phyloP scores from a whole-genome alignment of 2,329 filamentous ascomycete genomes.

The Fusarium pseudocircinatum region DNA sequence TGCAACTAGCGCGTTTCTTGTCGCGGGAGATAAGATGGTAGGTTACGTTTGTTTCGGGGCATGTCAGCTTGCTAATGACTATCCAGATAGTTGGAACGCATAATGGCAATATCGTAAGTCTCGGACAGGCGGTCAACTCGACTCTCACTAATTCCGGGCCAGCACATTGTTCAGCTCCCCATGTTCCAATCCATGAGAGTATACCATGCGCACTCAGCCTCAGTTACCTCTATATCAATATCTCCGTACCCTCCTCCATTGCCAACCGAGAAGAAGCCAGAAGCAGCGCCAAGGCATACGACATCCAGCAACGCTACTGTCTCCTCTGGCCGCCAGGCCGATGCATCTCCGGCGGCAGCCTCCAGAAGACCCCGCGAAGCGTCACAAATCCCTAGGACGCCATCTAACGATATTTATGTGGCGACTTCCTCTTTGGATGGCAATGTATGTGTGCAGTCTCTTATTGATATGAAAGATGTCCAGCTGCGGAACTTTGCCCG shows the following conservation, averaged over 20 bases:
- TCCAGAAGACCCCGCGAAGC: conserved; percentile 63
- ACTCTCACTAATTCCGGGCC: conserved; percentile 41
- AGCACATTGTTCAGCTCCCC: conserved; percentile 89
- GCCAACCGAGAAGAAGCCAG: conserved; percentile 55
- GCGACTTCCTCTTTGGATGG: conserved; percentile 95
- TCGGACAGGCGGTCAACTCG: background rate
- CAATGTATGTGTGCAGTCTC: conserved; percentile 89
- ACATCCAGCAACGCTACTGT: conserved; percentile 49
- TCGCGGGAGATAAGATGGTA: conserved; percentile 97
- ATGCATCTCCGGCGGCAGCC: conserved; percentile 59
- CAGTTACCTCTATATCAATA: conserved; percentile 87
- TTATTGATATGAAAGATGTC: conserved; percentile 89
- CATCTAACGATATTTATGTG: conserved; percentile 92
- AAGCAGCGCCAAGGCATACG: conserved; percentile 50
- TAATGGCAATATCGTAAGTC: conserved; percentile 92
- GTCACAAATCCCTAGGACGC: conserved; percentile 72
- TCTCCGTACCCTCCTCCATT: conserved; percentile 79
- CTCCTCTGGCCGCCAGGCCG: conserved; percentile 45
- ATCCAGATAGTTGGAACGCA: conserved; percentile 88
- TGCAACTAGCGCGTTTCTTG: conserved; percentile 89
- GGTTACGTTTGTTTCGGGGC: conserved; percentile 29
- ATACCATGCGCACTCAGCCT: conserved; percentile 93
- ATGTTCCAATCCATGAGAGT: conserved; percentile 82
- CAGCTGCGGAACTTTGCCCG: conserved; percentile 92
- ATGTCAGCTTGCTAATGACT: conserved; percentile 32